Base-by-base conservation (phyloP, 306 rosid genomes). In the Ochetophila trinervis region DNA sequence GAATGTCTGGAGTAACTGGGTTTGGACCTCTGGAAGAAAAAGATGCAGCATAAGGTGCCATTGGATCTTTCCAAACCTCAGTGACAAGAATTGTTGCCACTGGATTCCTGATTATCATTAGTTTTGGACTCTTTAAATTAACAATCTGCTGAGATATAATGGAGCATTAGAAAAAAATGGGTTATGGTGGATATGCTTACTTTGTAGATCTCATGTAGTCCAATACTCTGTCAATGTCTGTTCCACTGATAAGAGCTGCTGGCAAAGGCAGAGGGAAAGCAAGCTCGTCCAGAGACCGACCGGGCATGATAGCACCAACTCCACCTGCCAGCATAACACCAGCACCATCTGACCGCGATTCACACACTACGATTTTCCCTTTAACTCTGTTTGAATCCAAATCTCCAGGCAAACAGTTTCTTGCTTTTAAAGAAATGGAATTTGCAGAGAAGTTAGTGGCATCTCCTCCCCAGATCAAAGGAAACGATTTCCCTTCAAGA, bases 381-480 rank as follows among this genome's bases (percentile, higher is more conserved):
- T 32, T 36, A 1, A 66, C 50, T n/a, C 51, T 70, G 14, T 51
- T 4, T 23, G 74, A 52, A 22, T 70, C 72, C 62, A 79, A 16
- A 12, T 2, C n/a, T 13, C 40, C 23, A 16, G 6, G 53, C 0
- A 11, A 15, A 56, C 76, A 69, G 15, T 20, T 11, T 44, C 40
- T 69, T 51, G 65, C 56, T 6, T 9, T 8, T 2, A 37, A 18
- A 0, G 75, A 48, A 5, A 13, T 14, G 18, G 24, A 24, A 48
- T 70, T 44, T 20, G 42, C 71, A 3, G 71, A 70, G 21, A n/a
- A 19, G 17, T 78, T 72, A 57, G 71, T 11, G 30, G 75, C 78
- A 57, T 72, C 78, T 72, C 75, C 78, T 36, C 61, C 75, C 75
- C 82, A 63, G 2, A 68, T 64, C 65, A 78, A 63, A 1, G 67